These are phyloP conservation scores for Beta lomatogona DNA, from an alignment of 179 eudicot genomes.

Conservation along the genomic window DNA sequence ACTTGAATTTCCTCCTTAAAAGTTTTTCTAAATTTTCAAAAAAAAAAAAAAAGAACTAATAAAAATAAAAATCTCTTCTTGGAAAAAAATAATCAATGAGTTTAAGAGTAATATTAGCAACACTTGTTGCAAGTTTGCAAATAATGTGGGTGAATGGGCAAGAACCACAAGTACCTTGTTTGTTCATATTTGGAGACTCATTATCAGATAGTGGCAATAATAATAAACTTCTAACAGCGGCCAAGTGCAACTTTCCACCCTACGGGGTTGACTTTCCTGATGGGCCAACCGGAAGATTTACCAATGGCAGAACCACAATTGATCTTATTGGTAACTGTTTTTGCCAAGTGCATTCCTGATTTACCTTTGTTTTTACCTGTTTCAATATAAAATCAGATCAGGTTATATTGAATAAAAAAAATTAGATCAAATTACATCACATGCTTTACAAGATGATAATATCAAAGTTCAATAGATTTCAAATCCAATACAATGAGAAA, in stretches of 20 bases:
- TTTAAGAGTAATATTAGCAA: background rate
- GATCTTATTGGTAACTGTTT: conserved; percentile 38
- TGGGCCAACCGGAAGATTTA: conserved; percentile 48
- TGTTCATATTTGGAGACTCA: conserved; percentile 49
- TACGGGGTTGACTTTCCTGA: conserved; percentile 50
- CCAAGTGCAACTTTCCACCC: conserved; percentile 43
- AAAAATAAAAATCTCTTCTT: background rate
- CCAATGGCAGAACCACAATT: conserved; percentile 40
- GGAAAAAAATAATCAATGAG: background rate
- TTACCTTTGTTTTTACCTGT: no score
- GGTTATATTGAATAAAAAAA: no score
- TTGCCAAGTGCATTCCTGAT: background rate
- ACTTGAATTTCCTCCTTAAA: background rate
- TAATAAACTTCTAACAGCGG: conserved; percentile 31
- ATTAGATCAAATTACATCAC: no score
- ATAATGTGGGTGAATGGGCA: conserved; percentile 15
- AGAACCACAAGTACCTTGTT: conserved; percentile 38
- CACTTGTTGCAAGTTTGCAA: conserved; percentile 15
- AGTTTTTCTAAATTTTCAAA: background rate
- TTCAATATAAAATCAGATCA: no score
- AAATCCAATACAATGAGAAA: no score
- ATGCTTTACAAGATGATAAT: no score
- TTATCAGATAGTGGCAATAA: conserved; percentile 49
- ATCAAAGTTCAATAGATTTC: no score
- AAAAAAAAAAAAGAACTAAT: background rate